These are phyloP conservation scores for Theobroma grandiflorum DNA, from an alignment of 441 rosid genomes.

Conservation along the genomic window DNA sequence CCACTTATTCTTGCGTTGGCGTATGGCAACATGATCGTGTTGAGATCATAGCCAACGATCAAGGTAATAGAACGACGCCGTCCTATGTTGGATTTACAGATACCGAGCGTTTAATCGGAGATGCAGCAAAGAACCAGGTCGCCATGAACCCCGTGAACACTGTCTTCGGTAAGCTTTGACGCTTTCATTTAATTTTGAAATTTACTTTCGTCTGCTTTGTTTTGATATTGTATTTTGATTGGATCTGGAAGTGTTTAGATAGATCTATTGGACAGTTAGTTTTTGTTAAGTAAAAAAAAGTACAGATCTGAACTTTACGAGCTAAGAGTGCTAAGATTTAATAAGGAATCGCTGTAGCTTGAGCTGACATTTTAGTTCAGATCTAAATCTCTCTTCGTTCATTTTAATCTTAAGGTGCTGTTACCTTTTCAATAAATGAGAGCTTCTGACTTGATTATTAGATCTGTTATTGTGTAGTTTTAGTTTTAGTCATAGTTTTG, in stretches of 20 bases:
- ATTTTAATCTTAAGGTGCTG: no score
- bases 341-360: background rate
- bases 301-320: background rate
- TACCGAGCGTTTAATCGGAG: constrained; percentile 61
- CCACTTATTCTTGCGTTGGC: constrained; percentile 63
- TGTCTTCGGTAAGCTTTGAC: constrained; percentile 51
- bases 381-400: background rate
- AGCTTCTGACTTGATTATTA: background rate
- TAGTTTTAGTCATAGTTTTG: background rate
- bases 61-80: constrained; percentile 66
- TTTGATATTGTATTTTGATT: background rate
- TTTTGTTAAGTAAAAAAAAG: background rate
- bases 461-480: background rate
- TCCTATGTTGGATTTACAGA: constrained; percentile 61
- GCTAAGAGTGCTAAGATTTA: background rate
- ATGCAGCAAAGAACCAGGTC: constrained; percentile 71
- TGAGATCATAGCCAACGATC: constrained; percentile 64
- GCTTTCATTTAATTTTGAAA: background rate
- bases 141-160: constrained; percentile 69
- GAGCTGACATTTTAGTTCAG: background rate
- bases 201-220: background rate
- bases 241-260: constrained; percentile 1
- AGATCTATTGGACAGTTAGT: background rate
- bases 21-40: constrained; percentile 72
- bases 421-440: background rate